A percentile compares a stretch with the other conserved stretches of the same genome.
Evolutionary conservation across 2,329 filamentous ascomycete genomes (phyloP).

Genomic region (Hymenoscyphus linearis): DNA sequence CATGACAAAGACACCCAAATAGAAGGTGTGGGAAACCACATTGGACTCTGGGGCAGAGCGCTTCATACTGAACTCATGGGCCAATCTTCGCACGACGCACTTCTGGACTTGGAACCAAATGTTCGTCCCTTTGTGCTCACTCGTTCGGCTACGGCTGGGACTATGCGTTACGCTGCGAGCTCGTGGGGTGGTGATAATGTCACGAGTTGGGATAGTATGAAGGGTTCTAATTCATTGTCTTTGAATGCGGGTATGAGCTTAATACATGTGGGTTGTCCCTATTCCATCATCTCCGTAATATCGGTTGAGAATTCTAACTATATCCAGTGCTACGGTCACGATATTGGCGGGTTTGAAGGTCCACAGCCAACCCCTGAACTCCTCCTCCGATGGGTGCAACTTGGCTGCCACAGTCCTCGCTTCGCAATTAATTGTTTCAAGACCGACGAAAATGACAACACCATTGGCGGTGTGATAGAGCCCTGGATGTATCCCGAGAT

Average conservation of each 20-base stretch:
- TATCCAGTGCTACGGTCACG: conserved; percentile 59
- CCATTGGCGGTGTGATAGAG: conserved; percentile 67
- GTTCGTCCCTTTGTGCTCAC: conserved; percentile 64
- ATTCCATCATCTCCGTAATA: background rate
- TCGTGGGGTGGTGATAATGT: conserved; percentile 73
- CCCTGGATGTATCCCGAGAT: conserved; percentile 73
- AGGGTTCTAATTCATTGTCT: conserved; percentile 63
- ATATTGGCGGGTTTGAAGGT: conserved; percentile 72
- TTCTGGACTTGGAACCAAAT: conserved; percentile 52
- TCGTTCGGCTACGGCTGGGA: conserved; percentile 64
- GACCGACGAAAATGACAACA: conserved; percentile 59
- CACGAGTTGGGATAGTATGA: conserved; percentile 69
- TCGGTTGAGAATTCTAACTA: conserved; percentile 9
- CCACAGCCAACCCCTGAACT: conserved; percentile 67
- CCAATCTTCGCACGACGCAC: conserved; percentile 64
- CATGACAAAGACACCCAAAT: conserved; percentile 27
- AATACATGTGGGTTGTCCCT: conserved; percentile 46
- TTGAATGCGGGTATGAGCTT: conserved; percentile 64
- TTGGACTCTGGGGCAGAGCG: conserved; percentile 66
- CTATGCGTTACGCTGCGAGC: conserved; percentile 64
- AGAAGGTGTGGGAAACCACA: conserved; percentile 38
- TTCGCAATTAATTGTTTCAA: conserved; percentile 80
- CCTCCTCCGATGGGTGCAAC: conserved; percentile 67
- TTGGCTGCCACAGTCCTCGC: conserved; percentile 62
- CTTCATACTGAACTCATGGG: conserved; percentile 68